Evolutionary conservation across 2,329 filamentous ascomycete species (phyloP).

Genomic region (Tolypocladium nubicola): DNA sequence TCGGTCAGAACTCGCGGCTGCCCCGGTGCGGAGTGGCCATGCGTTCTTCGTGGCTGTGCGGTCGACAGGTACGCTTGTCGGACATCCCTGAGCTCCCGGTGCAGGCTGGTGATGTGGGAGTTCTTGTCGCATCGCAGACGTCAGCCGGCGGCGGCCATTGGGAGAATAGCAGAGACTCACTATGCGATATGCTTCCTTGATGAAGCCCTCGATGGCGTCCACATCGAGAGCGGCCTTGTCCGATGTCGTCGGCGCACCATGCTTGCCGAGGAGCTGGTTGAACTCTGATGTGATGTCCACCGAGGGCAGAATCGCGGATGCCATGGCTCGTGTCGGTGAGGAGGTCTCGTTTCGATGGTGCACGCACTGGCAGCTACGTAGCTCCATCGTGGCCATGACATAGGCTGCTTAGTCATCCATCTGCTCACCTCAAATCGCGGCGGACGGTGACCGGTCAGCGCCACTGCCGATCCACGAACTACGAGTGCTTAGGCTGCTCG

Average conservation of each 20-base stretch:
- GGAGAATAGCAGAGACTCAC: conserved; percentile 36
- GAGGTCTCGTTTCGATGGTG: not conserved
- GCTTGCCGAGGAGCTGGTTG: conserved; percentile 55
- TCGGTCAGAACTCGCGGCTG: conserved; percentile 57
- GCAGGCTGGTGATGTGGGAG: conserved; percentile 70
- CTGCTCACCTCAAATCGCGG: not conserved
- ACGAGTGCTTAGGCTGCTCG: no score
- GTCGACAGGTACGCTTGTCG: conserved; percentile 88
- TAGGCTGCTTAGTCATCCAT: conserved; percentile 2
- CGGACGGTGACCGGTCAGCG: not conserved
- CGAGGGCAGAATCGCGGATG: conserved; percentile 4
- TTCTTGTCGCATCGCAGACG: conserved; percentile 45
- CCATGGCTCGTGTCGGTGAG: not conserved
- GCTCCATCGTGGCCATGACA: not conserved
- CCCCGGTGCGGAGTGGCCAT: conserved; percentile 34
- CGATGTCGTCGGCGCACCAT: conserved; percentile 39
- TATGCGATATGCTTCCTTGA: conserved; percentile 90
- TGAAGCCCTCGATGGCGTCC: conserved; percentile 66
- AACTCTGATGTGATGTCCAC: conserved; percentile 61
- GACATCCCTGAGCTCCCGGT: conserved; percentile 69
- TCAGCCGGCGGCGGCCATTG: not conserved
- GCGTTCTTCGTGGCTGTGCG: conserved; percentile 49
- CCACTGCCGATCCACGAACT: not conserved
- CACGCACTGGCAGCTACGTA: not conserved
- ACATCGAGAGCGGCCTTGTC: conserved; percentile 23